Percentiles rank a stretch among this genome's conserved stretches.
Conservation (phyloP, 2,329 filamentous ascomycete species). For the Botrytis fragariae region DNA sequence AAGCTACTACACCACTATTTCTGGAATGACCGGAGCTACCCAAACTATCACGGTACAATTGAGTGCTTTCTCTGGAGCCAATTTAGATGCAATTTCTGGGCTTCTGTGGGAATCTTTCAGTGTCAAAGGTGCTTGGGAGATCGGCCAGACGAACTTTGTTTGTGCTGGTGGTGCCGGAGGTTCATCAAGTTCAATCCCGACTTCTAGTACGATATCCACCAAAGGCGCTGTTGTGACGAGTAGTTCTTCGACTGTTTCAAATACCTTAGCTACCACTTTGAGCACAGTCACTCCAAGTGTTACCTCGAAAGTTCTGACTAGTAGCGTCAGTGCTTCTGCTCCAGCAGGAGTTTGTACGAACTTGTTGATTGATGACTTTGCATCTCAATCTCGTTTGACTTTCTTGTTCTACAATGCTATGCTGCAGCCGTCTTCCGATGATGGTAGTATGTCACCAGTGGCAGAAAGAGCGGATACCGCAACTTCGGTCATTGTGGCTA, state of each 20-base stretch:
- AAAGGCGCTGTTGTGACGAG: slow-evolving; percentile 3
- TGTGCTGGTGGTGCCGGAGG: slow-evolving; percentile 38
- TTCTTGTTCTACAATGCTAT: slow-evolving; percentile 61
- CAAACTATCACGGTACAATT: slow-evolving; percentile 53
- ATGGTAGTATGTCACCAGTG: slow-evolving; percentile 49
- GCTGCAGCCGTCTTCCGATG: slow-evolving; percentile 54
- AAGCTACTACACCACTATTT: slow-evolving; percentile 47
- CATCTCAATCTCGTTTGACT: slow-evolving; percentile 58
- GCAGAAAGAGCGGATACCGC: slow-evolving; percentile 27
- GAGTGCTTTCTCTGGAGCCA: slow-evolving; percentile 49
- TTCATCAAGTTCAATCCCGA: neutral
- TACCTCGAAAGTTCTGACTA: neutral
- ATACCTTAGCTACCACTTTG: neutral
- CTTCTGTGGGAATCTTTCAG: slow-evolving; percentile 46
- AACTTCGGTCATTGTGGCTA: slow-evolving; percentile 51
- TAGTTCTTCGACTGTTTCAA: neutral
- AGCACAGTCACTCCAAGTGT: slow-evolving; percentile 2
- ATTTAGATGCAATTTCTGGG: slow-evolving; percentile 47
- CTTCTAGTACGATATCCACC: slow-evolving; percentile 5
- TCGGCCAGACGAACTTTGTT: slow-evolving; percentile 48
- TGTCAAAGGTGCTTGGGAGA: slow-evolving; percentile 44
- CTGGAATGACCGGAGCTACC: slow-evolving; percentile 47
- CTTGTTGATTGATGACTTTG: slow-evolving; percentile 58
- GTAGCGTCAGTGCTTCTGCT: slow-evolving; percentile 15
- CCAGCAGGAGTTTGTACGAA: slow-evolving; percentile 40